Evolutionary conservation across 257 asterid genomes (phyloP).

Genomic region (Penstemon barbatus): DNA sequence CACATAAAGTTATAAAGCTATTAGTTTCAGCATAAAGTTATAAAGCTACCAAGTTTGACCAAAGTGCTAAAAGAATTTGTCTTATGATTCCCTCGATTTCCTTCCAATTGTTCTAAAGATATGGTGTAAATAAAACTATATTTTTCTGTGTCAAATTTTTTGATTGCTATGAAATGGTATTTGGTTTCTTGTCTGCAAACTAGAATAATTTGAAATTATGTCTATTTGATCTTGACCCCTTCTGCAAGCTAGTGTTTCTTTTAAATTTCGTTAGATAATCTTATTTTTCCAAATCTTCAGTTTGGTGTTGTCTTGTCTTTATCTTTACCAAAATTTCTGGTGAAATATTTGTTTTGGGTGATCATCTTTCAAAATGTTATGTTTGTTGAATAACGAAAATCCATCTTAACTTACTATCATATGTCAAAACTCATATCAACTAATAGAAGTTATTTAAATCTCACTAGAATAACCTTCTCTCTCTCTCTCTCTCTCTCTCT

Average conservation of each 20-base stretch:
- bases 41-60: not conserved
- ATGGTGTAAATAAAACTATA: not conserved
- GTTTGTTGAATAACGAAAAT: too few species aligned
- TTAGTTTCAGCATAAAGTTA: not conserved
- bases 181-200: not conserved
- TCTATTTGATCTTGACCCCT: not conserved
- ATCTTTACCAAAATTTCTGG: not conserved
- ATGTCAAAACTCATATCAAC: too few species aligned
- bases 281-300: not conserved
- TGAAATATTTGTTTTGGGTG: not conserved
- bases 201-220: conserved; percentile 21
- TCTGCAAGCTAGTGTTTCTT: conserved; percentile 4
- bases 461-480: not conserved
- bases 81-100: not conserved
- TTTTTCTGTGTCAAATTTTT: conserved; percentile 2
- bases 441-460: too few species aligned
- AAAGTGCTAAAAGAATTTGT: conserved; percentile 7
- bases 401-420: too few species aligned
- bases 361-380: not conserved
- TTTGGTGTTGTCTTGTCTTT: not conserved
- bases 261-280: not conserved
- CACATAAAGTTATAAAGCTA: not conserved
- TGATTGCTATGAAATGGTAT: conserved; percentile 8
- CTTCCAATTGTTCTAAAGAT: conserved; percentile 5
- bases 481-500: conserved; percentile 10